Evolutionary conservation across 2,329 filamentous ascomycete genomes (phyloP).

Genomic region (Ophiostoma piceae): DNA sequence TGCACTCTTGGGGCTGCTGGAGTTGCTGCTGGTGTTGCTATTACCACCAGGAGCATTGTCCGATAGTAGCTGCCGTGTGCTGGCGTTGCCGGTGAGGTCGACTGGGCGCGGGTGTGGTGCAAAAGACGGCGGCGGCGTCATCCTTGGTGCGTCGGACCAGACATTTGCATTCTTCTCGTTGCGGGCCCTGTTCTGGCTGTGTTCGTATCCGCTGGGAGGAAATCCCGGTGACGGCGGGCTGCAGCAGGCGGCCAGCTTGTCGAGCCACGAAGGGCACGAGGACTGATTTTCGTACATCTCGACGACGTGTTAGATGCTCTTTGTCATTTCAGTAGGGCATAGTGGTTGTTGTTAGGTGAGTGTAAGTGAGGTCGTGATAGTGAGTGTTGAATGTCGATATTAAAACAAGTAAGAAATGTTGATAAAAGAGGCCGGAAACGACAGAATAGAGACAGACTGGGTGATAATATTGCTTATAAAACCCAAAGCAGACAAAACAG

Average conservation of each 20-base stretch:
- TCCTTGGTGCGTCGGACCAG: constrained; percentile 34
- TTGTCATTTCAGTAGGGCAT: not conserved
- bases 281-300: constrained; percentile 38
- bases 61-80: not conserved
- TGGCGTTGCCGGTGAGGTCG: not conserved
- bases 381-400: not conserved
- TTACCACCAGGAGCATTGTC: not conserved
- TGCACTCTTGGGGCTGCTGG: constrained; percentile 9
- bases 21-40: not conserved
- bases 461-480: not conserved
- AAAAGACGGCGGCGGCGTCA: constrained; percentile 32
- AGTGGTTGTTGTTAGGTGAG: constrained; percentile 18
- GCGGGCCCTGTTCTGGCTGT: not conserved
- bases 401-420: not conserved
- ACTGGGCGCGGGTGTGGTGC: not conserved
- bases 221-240: constrained; percentile 30
- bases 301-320: not conserved
- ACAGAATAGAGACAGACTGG: not conserved
- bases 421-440: constrained; percentile 6
- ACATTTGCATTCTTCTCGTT: constrained; percentile 27
- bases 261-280: constrained; percentile 44
- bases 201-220: not conserved
- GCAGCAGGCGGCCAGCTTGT: constrained; percentile 44
- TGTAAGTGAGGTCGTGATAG: not conserved
- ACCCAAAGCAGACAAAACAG: constrained; percentile 1